Evolutionary conservation across 352 stramenopile genomes (phyloP), one percentile per base, ranked within the genome.

Genomic region (Pelagophyceae sp.): DNA sequence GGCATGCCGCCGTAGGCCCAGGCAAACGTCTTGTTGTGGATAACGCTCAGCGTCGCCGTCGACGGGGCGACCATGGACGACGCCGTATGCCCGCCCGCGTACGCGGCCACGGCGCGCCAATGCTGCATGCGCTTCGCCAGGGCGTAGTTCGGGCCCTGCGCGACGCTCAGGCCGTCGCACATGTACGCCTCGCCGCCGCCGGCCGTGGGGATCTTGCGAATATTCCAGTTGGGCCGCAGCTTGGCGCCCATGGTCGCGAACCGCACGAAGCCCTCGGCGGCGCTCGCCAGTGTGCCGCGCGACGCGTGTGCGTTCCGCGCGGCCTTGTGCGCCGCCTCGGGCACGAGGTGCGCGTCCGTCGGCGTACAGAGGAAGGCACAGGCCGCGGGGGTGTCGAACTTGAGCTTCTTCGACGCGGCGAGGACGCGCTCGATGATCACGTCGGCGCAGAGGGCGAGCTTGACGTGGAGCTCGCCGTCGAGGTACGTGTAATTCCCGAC

Each of bases 81-180:
- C 2, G 94, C 90, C 70, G 88, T 86, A 79, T 85, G 88, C 37
- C 89, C 87, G 54, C 78, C 11, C 67, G 89, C 89, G 61, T 85
- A 78, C 23, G 89, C 87, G 77, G 92, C 81, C 38, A 94, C 81
- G 35, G 89, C 90, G 64, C 90, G 84, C 90, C 90, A 95, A 79
- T 95, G 90, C 82, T 95, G 90, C 78, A 95, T 88, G 63, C 90
- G 88, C 83, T 95, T 95, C 31, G 90, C 90, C 35, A 95, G 77
- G 76, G 88, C 72, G 83, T 95, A 95, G 80, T 94, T 95, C 17
- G 90, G 90, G 71, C 90, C 90, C 80, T 95, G 90, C 27, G 87
- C 86, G 40, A 89, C 83, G 81, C 87, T 89, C 20, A 94, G 83
- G 54, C 88, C 88, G 72, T 92, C 87, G 72, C 90, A 82, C 33